Evolutionary conservation across 1,284 basidiomycete genomes (phyloP), one percentile per base, ranked within the genome.

Genomic region (Crocinoboletus sp.): DNA sequence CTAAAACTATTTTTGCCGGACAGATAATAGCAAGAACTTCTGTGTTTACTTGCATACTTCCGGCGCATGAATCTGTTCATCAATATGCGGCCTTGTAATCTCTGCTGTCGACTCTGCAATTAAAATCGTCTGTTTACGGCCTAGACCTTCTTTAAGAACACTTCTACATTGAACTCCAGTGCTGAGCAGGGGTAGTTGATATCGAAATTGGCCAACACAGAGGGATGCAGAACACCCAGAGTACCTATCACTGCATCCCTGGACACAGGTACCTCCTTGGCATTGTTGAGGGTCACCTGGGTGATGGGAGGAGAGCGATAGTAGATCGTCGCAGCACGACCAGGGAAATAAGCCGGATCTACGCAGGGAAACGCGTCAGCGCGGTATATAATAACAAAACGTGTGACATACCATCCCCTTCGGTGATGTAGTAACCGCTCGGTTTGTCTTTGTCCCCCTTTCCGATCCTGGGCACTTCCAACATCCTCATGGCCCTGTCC

Each of bases 111-210:
- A 31, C 42, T 36, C 31, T 25, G 11, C 20, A 28, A 44, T 19
- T 22, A 12, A 15, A 19, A n/a, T 6, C 69, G 72, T 35, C 72
- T 64, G 51, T 68, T 72, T 46, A 74, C 68, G 71, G 54, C 74
- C 40, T 35, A n/a, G n/a, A n/a, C n/a, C 37, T 41, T 72, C 68
- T 88, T 93, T 69, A 92, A 83, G 76, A 99, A 93, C 12, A 86
- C 87, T 67, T 96, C 92, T 38, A 99, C 73, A 38, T 86, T 87
- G 64, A 99, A 92, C 75, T 99, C 96, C 48, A 99, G 71, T 9
- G 85, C 85, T 13, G 94, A 96, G 68, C 94, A 97, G n/a, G 95
- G 96, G 69, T 90, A 94, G 37, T 80, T 79, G 54, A 99, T 86
- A 65, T 96, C 93, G 67, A 94, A 97, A 58, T 89, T 91, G 58